Evolutionary conservation across 805 yeast species (phyloP), one percentile per base, ranked within the genome.

Genomic region (Komagataella ulmi): DNA sequence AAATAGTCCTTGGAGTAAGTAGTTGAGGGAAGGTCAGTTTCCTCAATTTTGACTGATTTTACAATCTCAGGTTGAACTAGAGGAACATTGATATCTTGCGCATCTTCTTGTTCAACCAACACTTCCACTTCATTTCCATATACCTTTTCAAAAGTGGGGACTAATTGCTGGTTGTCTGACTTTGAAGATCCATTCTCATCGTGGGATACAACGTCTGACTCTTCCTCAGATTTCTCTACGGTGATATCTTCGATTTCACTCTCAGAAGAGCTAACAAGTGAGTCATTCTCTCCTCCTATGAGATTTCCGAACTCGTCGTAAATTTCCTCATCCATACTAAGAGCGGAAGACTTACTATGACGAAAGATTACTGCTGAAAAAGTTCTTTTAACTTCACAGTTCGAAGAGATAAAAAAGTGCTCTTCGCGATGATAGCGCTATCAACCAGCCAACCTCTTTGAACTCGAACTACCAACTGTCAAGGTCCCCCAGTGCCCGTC

Each of bases 291-390:
- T 47, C 70, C 81, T 12, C 82, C 84, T 18, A 85, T 71, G 44
- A 74, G 71, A 61, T 84, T 84, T 47, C 91, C 91, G 63, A 84
- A 84, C 75, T 88, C 96, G 65, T 88, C 97, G 65, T 83, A 88
- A 24, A 80, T 61, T 54, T 80, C 85, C 19, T 80, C 84, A 58
- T 79, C 85, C 80, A 77, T 79, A 30, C 14, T 30, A 30, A 30
- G 40, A 30, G 4, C 12, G 40, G 40, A 30, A 7, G 40, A 30
- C 4, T 10, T 30, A 30, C 17, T 17, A 18, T 3, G 24, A 50
- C 18, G 24, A 46, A 50, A 36, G 23, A 40, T 24, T 44, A 19
- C n/a, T 21, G 23, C 40, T 30, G 40, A 30, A 30, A 24, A 30
- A 30, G 40, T 10, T 30, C 40, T 8, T 3, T 30, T 5, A 10